A percentile compares a stretch with the other conserved stretches of the same genome.
These are phyloP conservation scores for Leishmania arabica DNA, from an alignment of 208 protist genomes.

Conservation along the genomic window DNA sequence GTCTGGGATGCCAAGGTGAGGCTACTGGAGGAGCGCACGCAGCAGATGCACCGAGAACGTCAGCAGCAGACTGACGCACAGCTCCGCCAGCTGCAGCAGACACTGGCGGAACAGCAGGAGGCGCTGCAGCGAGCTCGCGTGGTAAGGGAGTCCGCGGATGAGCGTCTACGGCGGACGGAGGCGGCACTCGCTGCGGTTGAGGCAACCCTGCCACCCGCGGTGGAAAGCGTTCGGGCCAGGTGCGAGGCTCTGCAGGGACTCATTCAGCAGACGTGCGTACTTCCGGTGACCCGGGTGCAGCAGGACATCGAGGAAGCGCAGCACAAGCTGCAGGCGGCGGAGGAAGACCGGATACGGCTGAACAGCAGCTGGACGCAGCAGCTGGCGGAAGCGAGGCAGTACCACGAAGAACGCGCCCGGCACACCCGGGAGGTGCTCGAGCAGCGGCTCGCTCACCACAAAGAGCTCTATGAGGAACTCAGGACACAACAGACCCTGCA, in stretches of 20 bases:
- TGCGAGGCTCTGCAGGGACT: constrained; percentile 20
- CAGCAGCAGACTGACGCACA: constrained; percentile 19
- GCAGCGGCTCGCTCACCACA: constrained; percentile 34
- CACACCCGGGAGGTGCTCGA: constrained; percentile 29
- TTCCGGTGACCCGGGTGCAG: constrained; percentile 24
- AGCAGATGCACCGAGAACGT: constrained; percentile 9
- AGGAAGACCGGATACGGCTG: constrained; percentile 29
- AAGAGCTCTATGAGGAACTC: constrained; percentile 27
- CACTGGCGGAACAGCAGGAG: constrained; percentile 27
- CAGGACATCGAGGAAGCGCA: constrained; percentile 31
- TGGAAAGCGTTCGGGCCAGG: constrained; percentile 11
- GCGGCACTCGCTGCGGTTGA: constrained; percentile 27
- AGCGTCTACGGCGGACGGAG: constrained; percentile 24
- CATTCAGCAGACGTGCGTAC: constrained; percentile 26
- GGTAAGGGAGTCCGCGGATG: constrained; percentile 19
- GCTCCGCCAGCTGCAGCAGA: constrained; percentile 24
- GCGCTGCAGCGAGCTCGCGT: constrained; percentile 10
- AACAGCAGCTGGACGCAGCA: constrained; percentile 27
- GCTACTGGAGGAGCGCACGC: constrained; percentile 18
- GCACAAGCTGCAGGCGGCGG: constrained; percentile 3
- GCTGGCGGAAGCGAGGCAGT: constrained; percentile 22
- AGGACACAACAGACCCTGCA: constrained; percentile 12
- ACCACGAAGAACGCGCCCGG: constrained; percentile 26
- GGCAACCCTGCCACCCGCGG: constrained; percentile 9
- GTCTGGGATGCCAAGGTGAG: constrained; percentile 6